Conservation (phyloP, 257 asterid species). For the Salvia miltiorrhiza region DNA sequence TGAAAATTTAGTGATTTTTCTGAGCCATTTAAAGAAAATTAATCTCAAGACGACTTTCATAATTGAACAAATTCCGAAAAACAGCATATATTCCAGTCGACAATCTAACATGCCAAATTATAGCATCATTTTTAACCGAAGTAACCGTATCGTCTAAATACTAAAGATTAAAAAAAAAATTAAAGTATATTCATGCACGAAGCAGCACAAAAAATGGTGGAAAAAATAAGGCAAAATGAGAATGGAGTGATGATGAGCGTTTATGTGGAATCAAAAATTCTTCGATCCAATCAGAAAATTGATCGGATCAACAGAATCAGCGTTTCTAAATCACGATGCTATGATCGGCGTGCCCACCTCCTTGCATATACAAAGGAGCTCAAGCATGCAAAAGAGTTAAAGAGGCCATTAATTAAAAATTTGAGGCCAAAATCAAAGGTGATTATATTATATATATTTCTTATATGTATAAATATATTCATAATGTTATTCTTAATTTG, state of each 20-base stretch:
- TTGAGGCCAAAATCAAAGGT: constrained; percentile 34
- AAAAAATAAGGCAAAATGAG: constrained; percentile 6
- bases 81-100: background rate
- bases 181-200: no score
- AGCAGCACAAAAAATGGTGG: no score
- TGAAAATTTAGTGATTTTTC: background rate
- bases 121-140: constrained; percentile 38
- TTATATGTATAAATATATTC: no score
- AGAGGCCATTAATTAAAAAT: no score
- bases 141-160: background rate
- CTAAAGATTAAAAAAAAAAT: no score
- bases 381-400: no score
- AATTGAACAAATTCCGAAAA: background rate
- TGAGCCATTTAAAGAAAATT: no score
- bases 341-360: constrained; percentile 50
- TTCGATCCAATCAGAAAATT: background rate
- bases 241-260: constrained; percentile 45
- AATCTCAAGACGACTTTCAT: background rate
- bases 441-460: no score
- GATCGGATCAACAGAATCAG: constrained; percentile 26
- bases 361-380: constrained; percentile 49
- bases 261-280: constrained; percentile 36
- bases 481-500: background rate
- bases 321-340: no score
- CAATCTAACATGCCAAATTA: constrained; percentile 20